Evolutionary conservation across 129 eudicot genomes (phyloP).

Genomic region (Erigeron canadensis): DNA sequence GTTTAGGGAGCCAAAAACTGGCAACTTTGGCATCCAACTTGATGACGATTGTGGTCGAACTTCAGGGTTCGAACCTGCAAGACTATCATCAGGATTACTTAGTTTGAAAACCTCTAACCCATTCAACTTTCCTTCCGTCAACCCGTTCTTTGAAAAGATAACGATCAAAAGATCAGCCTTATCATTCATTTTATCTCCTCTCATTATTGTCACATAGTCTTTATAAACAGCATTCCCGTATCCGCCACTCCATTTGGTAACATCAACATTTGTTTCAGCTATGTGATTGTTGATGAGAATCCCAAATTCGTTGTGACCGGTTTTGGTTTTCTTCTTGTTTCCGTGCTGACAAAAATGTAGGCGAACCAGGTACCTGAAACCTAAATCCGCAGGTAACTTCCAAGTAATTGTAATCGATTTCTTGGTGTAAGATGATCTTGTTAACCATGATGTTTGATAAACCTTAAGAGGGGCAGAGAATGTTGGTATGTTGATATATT

Average conservation of each 20-base stretch:
- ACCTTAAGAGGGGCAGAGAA: constrained; percentile 48
- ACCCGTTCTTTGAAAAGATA: constrained; percentile 26
- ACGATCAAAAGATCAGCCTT: constrained; percentile 34
- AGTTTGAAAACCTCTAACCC: constrained; percentile 58
- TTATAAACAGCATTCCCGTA: constrained; percentile 34
- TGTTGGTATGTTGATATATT: constrained; percentile 31
- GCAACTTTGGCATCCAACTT: constrained; percentile 24
- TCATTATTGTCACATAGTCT: constrained; percentile 42
- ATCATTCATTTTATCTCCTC: constrained; percentile 35
- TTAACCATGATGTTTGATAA: constrained; percentile 47
- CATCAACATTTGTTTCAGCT: constrained; percentile 28
- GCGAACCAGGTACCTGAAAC: constrained; percentile 54
- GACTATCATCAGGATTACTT: constrained; percentile 53
- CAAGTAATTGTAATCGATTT: constrained; percentile 32
- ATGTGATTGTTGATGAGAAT: constrained; percentile 39
- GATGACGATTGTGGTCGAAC: constrained; percentile 9
- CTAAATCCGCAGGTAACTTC: constrained; percentile 50
- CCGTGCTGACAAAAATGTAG: constrained; percentile 48
- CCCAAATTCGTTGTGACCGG: constrained; percentile 15
- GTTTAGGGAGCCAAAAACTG: constrained; percentile 29
- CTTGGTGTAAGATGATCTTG: constrained; percentile 24
- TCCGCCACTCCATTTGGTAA: constrained; percentile 36
- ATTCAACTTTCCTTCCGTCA: constrained; percentile 32
- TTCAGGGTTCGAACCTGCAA: constrained; percentile 41
- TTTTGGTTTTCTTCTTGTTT: constrained; percentile 19